Evolutionary conservation across 306 rosid species (phyloP), one percentile per base, ranked within the genome.

Genomic region (Rosa multiflora): DNA sequence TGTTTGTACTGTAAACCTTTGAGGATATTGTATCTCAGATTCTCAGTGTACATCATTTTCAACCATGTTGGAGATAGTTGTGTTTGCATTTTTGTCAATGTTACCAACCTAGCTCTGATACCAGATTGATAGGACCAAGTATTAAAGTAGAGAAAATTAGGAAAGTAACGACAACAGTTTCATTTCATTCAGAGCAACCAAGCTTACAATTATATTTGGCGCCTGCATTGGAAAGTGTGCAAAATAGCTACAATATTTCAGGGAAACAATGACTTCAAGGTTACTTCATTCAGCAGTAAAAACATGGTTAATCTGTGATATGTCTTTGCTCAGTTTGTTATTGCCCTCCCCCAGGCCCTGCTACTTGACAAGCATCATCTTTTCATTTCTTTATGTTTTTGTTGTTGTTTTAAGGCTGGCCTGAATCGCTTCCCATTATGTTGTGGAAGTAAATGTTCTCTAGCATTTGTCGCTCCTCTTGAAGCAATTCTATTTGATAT

Each of bases 401-500:
- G 3, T 35, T 29, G 55, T 26, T 6, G 17, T 10, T 62, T 37
- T 5, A 35, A 37, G 20, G 40, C 32, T 56, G 44, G 56, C 37
- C 10, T 35, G 74, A 35, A 49, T 52, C 49, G 23, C n/a, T 63
- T 80, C 12, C 21, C 23, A 12, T 39, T 63, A 14, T 82, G 49
- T 66, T 44, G 11, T 55, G 75, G 44, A 79, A 79, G 86, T 4
- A 67, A 40, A 26, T 39, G 55, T 39, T 75, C 83, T 70, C 79
- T 85, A 1, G 76, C 83, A 74, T 23, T 8, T 70, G 72, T 84
- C 20, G 44, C 67, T 69, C 85, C 87, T 61, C 85, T 87, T 4
- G 56, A 85, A 79, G 87, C 86, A 18, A 79, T 88, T 83, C 85
- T 85, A 37, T 88, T 88, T 70, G 88, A 88, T 58, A 83, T 88